Base-by-base conservation (phyloP, 2,329 filamentous ascomycete species). In the Colletotrichum gigasporum region DNA sequence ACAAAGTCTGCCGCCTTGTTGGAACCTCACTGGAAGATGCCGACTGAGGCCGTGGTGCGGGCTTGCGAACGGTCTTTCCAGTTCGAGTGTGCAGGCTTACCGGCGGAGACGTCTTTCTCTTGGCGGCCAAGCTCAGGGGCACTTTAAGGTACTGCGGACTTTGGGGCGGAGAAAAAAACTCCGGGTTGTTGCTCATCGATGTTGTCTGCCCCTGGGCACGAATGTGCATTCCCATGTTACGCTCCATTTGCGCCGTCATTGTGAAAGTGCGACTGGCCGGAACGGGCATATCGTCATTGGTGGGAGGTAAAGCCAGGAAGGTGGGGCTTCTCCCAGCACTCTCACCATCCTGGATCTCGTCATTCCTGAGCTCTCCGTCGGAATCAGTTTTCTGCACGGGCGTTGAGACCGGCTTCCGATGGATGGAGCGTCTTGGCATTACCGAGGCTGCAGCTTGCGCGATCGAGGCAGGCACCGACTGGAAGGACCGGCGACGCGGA, bases 41-140 rank as follows among this genome's bases (percentile, higher is more conserved):
- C 11, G 76, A 76, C 35, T 75, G 74, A 5, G 79, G 70, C 24
- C 79, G 76, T 11, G 76, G 75, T 8, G 76, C 68, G 11, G 76
- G 75, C 3, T 56, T 64, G 6, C 54, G 54, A 75, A 79, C 16
- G 71, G 73, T 45, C 70, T 75, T 10, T 11, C 66, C 72, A 28
- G 75, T 79, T 24, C 79, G 75, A 4, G 77, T 80, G n/a, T 74
- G 74, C 72, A 83, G 77, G 68, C 78, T 82, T 26, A 82, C 74
- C 0, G 81, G 79, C 1, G 79, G 78, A 3, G 78, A 75, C 0
- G 77, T 76, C 55, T 70, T 78, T 58, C 72, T 75, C 39, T 70
- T 72, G 18, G 68, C 57, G 16, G 20, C 11, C 7, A 39, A n/a
- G 16, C 2, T n/a, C 8, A 28, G 22, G 24, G 66, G 65, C 22